These are phyloP conservation scores for Phytophthora crassamura DNA, from an alignment of 352 stramenopile genomes.

Conservation along the genomic window DNA sequence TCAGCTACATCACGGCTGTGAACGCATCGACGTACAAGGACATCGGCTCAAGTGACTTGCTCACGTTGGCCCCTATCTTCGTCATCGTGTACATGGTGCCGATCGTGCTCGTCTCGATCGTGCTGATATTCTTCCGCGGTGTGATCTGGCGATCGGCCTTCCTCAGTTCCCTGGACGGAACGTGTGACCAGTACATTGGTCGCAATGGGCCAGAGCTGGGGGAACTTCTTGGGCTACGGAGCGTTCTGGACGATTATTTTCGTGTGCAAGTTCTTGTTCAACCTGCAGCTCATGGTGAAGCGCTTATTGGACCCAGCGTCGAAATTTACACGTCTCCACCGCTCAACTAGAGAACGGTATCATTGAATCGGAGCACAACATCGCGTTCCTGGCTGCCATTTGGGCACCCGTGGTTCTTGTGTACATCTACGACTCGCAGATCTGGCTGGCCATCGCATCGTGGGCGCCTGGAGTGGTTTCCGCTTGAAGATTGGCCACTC, in stretches of 20 bases:
- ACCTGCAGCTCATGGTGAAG: conserved; percentile 97
- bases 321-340: conserved; percentile 88
- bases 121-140: conserved; percentile 71
- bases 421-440: conserved; percentile 90
- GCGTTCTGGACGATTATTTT: conserved; percentile 87
- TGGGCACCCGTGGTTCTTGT: conserved; percentile 84
- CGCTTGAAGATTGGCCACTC: conserved; percentile 85
- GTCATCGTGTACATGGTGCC: conserved; percentile 65
- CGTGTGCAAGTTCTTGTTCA: conserved; percentile 97
- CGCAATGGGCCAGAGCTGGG: conserved; percentile 81
- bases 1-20: conserved; percentile 74
- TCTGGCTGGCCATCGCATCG: conserved; percentile 88
- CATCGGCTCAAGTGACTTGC: conserved; percentile 66
- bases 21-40: conserved; percentile 73
- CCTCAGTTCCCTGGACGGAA: conserved; percentile 74
- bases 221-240: conserved; percentile 68
- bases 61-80: conserved; percentile 65
- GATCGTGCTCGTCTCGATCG: conserved; percentile 62
- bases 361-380: conserved; percentile 81
- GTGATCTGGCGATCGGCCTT: conserved; percentile 64
- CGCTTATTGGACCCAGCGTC: conserved; percentile 96
- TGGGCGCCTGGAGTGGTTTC: conserved; percentile 80
- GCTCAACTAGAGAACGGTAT: conserved; percentile 56
- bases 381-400: conserved; percentile 81
- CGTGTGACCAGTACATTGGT: conserved; percentile 80